Conservation (phyloP, 768 basidiomycete species). For the Cystobasidium tubakii region DNA sequence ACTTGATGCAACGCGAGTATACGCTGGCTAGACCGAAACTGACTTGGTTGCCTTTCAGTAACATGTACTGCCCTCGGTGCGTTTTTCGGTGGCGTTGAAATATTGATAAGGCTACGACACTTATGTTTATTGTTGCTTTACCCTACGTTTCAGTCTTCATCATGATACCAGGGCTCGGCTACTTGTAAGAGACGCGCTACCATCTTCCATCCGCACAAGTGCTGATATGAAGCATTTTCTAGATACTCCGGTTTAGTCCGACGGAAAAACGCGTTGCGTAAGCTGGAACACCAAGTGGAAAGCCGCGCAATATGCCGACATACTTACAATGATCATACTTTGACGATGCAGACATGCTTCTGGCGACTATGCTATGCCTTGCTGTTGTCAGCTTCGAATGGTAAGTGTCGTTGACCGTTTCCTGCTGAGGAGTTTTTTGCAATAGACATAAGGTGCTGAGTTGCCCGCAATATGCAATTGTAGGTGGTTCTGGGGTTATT, state of each 20-base stretch:
- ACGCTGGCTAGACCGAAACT: background rate
- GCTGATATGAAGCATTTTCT: background rate
- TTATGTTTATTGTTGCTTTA: background rate
- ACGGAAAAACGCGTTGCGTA: slow-evolving; percentile 81
- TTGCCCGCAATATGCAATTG: background rate
- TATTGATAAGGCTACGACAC: background rate
- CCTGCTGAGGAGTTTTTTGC: slow-evolving; percentile 51
- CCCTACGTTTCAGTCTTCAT: slow-evolving; percentile 16
- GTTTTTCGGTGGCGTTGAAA: background rate
- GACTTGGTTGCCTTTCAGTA: background rate
- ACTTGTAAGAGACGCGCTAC: background rate
- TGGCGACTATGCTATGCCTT: slow-evolving; percentile 53
- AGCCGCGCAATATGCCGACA: slow-evolving; percentile 53
- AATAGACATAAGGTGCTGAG: background rate
- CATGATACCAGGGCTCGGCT: slow-evolving; percentile 36
- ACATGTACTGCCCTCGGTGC: slow-evolving; percentile 32
- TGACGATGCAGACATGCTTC: slow-evolving; percentile 54
- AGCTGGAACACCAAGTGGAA: background rate
- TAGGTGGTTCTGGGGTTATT: slow-evolving; percentile 59
- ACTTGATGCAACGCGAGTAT: background rate
- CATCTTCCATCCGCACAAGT: background rate
- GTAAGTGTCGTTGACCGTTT: slow-evolving; percentile 51
- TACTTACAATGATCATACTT: slow-evolving; percentile 64
- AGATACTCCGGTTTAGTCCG: slow-evolving; percentile 78
- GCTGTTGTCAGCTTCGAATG: slow-evolving; percentile 54